Evolutionary conservation across 2,329 filamentous ascomycete species (phyloP).

Genomic region (Chaetomium globosum): DNA sequence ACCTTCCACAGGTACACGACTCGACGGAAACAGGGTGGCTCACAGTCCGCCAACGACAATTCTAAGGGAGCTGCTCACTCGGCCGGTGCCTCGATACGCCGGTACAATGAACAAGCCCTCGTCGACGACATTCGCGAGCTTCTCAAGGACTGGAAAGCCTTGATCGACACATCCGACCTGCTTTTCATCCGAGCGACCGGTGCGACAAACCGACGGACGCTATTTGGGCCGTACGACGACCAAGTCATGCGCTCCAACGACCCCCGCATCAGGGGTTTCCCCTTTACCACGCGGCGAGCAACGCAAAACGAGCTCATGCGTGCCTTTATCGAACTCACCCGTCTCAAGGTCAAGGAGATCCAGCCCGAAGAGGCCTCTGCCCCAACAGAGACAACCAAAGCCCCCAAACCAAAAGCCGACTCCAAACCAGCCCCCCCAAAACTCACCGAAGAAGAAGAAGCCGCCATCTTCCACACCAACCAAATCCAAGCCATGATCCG

Average conservation of each 20-base stretch:
- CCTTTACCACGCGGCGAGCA: conserved; percentile 87
- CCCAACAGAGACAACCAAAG: conserved; percentile 40
- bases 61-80: conserved; percentile 94
- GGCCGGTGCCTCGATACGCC: conserved; percentile 82
- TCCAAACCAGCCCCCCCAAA: conserved; percentile 61
- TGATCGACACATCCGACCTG: conserved; percentile 82
- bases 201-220: conserved; percentile 77
- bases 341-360: conserved; percentile 81
- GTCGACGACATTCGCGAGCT: conserved; percentile 84
- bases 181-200: conserved; percentile 90
- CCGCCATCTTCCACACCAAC: conserved; percentile 77
- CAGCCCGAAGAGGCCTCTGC: conserved; percentile 62
- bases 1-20: conserved; percentile 98
- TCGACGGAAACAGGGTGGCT: conserved; percentile 90
- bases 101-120: conserved; percentile 91
- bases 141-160: conserved; percentile 78
- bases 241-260: conserved; percentile 82
- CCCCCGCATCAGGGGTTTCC: conserved; percentile 78
- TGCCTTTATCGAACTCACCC: conserved; percentile 88
- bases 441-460: conserved; percentile 80
- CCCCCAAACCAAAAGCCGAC: conserved; percentile 49
- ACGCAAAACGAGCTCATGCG: conserved; percentile 95
- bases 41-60: conserved; percentile 90
- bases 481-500: conserved; percentile 87
- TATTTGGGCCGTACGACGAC: conserved; percentile 89